phyloP scores from a whole-genome alignment of 495 filamentous ascomycete species.

The Neurospora sp. region DNA sequence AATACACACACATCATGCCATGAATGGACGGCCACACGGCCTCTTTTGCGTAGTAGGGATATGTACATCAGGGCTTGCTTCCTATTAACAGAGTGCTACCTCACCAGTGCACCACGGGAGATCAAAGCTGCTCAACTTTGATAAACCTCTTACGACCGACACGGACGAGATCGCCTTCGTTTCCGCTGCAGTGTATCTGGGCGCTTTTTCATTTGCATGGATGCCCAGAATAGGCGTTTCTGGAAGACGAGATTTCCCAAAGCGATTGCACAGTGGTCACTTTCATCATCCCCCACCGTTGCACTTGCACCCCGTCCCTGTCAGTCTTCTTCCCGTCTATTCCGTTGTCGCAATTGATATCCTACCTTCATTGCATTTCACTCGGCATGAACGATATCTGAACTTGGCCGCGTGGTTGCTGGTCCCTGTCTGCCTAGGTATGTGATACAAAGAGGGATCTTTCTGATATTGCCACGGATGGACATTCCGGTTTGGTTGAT shows the following conservation, averaged over 20 bases:
- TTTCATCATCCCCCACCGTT: not conserved
- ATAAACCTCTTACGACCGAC: not conserved
- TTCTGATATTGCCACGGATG: not conserved
- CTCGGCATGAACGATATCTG: not conserved
- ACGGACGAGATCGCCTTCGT: not conserved
- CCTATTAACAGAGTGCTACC: not conserved
- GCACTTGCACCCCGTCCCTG: not conserved
- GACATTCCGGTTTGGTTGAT: not conserved
- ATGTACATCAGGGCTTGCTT: not conserved
- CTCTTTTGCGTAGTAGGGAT: not conserved
- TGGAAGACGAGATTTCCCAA: not conserved
- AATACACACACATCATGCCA: not conserved
- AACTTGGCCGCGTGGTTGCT: not conserved
- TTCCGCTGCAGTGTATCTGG: not conserved
- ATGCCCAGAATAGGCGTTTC: not conserved
- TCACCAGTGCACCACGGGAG: not conserved
- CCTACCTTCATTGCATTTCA: not conserved
- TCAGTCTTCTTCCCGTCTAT: not conserved
- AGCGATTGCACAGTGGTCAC: not conserved
- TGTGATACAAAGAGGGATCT: not conserved
- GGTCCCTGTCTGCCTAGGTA: not conserved
- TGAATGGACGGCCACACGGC: not conserved
- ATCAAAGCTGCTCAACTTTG: not conserved
- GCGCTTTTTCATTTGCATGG: not conserved
- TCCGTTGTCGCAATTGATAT: not conserved